phyloP scores from a whole-genome alignment of 1,284 basidiomycete species.

The Retiboletus flavoniger region DNA sequence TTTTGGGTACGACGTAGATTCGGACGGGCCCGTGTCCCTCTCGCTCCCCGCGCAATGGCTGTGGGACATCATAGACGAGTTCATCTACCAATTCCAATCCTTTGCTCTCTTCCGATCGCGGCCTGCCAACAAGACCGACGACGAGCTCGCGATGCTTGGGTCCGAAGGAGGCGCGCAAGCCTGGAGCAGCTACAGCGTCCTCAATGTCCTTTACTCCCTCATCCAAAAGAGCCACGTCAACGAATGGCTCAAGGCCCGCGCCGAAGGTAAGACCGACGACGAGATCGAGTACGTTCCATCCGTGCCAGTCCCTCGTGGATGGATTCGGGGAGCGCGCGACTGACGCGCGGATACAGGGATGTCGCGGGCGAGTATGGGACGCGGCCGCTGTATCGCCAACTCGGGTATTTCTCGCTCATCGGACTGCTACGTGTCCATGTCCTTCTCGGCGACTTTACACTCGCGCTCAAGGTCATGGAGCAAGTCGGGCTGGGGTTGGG shows the following conservation, averaged over 20 bases:
- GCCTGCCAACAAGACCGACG: constrained; percentile 82
- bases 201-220: constrained; percentile 96
- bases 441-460: constrained; percentile 92
- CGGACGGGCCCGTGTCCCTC: constrained; percentile 90
- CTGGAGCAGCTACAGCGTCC: constrained; percentile 96
- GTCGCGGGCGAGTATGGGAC: constrained; percentile 91
- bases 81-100: constrained; percentile 98
- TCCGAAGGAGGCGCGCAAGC: constrained; percentile 71
- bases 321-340: neutral
- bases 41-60: constrained; percentile 97
- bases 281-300: constrained; percentile 69
- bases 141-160: constrained; percentile 78
- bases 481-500: constrained; percentile 88
- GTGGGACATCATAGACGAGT: constrained; percentile 99
- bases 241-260: constrained; percentile 85
- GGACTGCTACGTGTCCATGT: constrained; percentile 95
- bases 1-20: constrained; percentile 56
- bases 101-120: constrained; percentile 92
- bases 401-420: constrained; percentile 98
- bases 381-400: constrained; percentile 87
- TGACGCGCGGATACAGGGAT: constrained; percentile 50
- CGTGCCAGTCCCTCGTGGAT: neutral
- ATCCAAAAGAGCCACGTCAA: constrained; percentile 97
- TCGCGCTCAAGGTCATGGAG: constrained; percentile 95
- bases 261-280: constrained; percentile 76